Base-by-base conservation (phyloP, 805 yeast genomes). In the Lachancea quebecensis region DNA sequence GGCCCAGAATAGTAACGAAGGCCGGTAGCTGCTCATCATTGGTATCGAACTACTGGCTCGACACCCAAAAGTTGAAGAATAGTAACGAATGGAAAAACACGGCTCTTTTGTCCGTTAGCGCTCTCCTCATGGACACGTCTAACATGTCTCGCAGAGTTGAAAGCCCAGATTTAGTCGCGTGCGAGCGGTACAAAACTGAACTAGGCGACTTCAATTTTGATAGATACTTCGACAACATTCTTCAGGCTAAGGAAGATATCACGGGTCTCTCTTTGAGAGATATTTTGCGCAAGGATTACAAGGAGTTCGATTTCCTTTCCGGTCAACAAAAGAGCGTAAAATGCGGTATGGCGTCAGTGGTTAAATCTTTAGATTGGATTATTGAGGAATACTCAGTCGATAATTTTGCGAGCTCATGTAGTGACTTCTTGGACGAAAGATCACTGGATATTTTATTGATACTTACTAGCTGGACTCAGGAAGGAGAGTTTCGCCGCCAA, bases 1-100 rank as follows among this genome's bases (percentile, higher is more conserved):
- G 59, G 1, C 96, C 96, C 0, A 65, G 93, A 44, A 65, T 83
- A 2, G 70, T 90, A 38, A 62, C 67, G 37, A 65, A 71, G 2
- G 67, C 77, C 39, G 98, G 97, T 0, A 85, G 96, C 48, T 89
- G 96, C 62, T 75, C 88, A 4, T 73, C 87, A 12, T 67, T 89
- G 41, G 85, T 91, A 2, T 74, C 84, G 51, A 74, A 76, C 39
- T 77, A 81, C 53, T 86, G 85, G 80, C 58, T 63, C 50, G 54
- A 59, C 7, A 41, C 47, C 10, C 41, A 21, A 21, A 21, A 21
- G 7, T 4, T 21, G 7, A 21, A 21, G 25, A 4, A 21, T 4
- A 21, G 7, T 21, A 21, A 21, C 25, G 25, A 4, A 21, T 4
- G 25, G 25, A 21, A 21, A 21, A 7, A 21, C 25, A 7, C 25